These are phyloP conservation scores for Cladophialophora exuberans DNA, from an alignment of 2,329 filamentous ascomycete species.

Conservation along the genomic window DNA sequence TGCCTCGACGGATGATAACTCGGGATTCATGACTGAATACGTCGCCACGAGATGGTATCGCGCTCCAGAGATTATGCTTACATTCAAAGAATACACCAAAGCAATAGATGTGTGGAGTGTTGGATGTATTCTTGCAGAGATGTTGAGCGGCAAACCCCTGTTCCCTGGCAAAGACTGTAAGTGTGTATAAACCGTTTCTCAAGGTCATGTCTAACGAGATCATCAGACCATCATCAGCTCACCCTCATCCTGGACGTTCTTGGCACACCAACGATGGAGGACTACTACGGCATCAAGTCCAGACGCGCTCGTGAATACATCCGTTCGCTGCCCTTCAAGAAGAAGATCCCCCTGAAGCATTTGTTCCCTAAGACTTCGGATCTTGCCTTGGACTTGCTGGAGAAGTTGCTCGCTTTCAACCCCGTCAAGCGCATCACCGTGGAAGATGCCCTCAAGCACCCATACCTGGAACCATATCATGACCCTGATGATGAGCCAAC, in stretches of 20 bases:
- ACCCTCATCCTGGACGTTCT: constrained; percentile 96
- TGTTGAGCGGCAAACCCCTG: constrained; percentile 96
- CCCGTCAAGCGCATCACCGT: constrained; percentile 98
- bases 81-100: constrained; percentile 99
- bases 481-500: constrained; percentile 98
- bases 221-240: constrained; percentile 89
- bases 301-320: constrained; percentile 97
- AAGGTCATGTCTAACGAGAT: constrained; percentile 11
- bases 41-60: constrained; percentile 99
- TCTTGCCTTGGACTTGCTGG: constrained; percentile 86
- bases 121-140: constrained; percentile 96
- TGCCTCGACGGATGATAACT: constrained; percentile 97
- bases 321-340: constrained; percentile 96
- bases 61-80: constrained; percentile 99
- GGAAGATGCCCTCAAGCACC: constrained; percentile 94
- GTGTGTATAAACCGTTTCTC: constrained; percentile 46
- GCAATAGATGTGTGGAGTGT: constrained; percentile 99
- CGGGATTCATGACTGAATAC: constrained; percentile 99
- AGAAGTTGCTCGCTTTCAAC: constrained; percentile 97
- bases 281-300: constrained; percentile 99
- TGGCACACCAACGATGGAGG: constrained; percentile 98
- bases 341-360: constrained; percentile 97
- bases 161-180: constrained; percentile 98
- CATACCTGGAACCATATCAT: constrained; percentile 97
- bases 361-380: constrained; percentile 99